phyloP scores from a whole-genome alignment of 495 filamentous ascomycete species.

The Neurospora sp. region DNA sequence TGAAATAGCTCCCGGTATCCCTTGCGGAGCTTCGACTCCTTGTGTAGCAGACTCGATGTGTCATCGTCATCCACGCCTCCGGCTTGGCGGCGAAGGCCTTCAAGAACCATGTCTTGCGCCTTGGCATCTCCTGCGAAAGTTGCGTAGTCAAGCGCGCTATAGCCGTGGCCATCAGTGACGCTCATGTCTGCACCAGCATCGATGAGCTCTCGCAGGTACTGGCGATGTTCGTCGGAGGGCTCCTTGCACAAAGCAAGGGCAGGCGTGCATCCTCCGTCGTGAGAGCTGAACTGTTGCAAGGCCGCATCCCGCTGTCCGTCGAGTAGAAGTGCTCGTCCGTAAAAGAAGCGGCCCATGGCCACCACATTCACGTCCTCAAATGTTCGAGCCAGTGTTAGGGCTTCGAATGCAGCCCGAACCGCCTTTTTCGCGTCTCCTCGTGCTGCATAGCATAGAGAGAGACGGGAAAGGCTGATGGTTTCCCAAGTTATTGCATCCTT shows the following conservation, averaged over 20 bases:
- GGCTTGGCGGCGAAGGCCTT: conserved; percentile 8
- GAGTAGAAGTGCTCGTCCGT: conserved; percentile 2
- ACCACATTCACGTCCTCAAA: neutral
- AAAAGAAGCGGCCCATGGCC: conserved; percentile 5
- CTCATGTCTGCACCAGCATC: conserved; percentile 20
- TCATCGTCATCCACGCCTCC: neutral
- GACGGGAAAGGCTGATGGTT: conserved; percentile 9
- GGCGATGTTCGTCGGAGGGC: conserved; percentile 19
- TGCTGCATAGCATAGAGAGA: conserved; percentile 11
- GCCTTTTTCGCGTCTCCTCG: neutral
- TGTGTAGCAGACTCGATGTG: neutral
- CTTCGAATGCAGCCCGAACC: neutral
- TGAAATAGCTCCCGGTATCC: conserved; percentile 25
- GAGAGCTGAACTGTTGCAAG: neutral
- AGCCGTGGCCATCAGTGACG: conserved; percentile 18
- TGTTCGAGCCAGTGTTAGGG: neutral
- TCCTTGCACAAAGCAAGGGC: conserved; percentile 26
- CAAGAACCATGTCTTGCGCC: conserved; percentile 11
- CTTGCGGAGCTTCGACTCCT: conserved; percentile 17
- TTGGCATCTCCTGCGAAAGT: conserved; percentile 12
- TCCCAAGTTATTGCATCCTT: conserved; percentile 3
- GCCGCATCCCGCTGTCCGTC: conserved; percentile 2
- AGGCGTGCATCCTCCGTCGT: conserved; percentile 9
- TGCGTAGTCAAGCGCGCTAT: conserved; percentile 23
- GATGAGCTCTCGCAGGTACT: conserved; percentile 17